A percentile compares a stretch with the other conserved stretches of the same genome.
phyloP scores from a whole-genome alignment of 805 yeast genomes.

The Suhomyces xylopsoci region DNA sequence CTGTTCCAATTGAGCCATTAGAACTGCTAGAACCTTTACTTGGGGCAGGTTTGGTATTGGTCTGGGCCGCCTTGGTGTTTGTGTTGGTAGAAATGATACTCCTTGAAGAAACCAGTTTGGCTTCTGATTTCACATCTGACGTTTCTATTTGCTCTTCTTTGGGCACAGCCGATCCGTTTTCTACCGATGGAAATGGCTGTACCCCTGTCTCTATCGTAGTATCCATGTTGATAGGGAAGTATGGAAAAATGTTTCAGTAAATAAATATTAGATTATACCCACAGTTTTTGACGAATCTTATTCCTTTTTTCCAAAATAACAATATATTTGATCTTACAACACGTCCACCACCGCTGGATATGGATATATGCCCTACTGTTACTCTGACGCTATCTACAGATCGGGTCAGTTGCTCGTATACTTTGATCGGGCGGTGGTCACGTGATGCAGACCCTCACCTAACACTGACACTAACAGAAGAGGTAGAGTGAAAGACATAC shows the following conservation, averaged over 20 bases:
- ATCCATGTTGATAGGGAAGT: neutral
- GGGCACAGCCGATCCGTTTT: neutral
- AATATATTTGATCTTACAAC: neutral
- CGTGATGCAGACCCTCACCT: neutral
- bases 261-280: too few species aligned
- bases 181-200: constrained; percentile 6
- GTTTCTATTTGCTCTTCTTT: neutral
- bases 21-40: neutral
- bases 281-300: neutral
- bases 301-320: neutral
- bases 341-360: neutral
- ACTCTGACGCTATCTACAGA: constrained; percentile 22
- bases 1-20: neutral
- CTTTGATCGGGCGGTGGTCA: neutral
- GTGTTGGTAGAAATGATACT: neutral
- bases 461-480: neutral
- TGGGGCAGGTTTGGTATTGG: neutral
- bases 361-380: neutral
- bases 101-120: neutral
- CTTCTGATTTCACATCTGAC: neutral
- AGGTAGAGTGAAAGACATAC: neutral
- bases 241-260: neutral
- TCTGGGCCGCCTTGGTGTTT: neutral
- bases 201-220: constrained; percentile 5
- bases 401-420: neutral